Conservation (phyloP, 495 filamentous ascomycete genomes). For the Aspergillus heteromorphus region DNA sequence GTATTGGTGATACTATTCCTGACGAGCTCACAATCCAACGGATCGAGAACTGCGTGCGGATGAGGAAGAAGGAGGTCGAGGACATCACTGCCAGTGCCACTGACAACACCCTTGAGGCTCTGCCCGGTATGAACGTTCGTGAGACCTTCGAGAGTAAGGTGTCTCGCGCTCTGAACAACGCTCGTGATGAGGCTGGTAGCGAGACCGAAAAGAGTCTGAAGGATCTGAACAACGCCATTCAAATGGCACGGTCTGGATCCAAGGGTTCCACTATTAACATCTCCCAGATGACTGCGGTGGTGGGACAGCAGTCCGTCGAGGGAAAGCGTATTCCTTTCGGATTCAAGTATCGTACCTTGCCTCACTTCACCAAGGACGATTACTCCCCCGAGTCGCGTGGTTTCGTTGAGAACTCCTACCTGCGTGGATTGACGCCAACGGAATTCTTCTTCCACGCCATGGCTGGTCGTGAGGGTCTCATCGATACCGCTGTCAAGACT, state of each 20-base stretch:
- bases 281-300: slow-evolving; percentile 96
- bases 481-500: slow-evolving; percentile 99
- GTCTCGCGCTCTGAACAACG: slow-evolving; percentile 85
- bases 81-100: slow-evolving; percentile 70
- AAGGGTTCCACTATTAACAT: slow-evolving; percentile 99
- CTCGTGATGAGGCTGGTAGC: slow-evolving; percentile 94
- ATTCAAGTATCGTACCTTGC: slow-evolving; percentile 96
- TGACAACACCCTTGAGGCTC: slow-evolving; percentile 74
- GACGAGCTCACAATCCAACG: slow-evolving; percentile 74
- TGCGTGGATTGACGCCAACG: slow-evolving; percentile 88
- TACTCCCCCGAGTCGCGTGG: slow-evolving; percentile 95
- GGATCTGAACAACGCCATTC: slow-evolving; percentile 89
- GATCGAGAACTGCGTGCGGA: slow-evolving; percentile 71
- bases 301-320: slow-evolving; percentile 96
- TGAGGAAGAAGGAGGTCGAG: slow-evolving; percentile 74
- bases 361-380: slow-evolving; percentile 98
- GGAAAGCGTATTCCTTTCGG: slow-evolving; percentile 99
- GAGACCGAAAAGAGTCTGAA: slow-evolving; percentile 85
- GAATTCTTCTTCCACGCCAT: slow-evolving; percentile 99
- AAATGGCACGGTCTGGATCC: slow-evolving; percentile 92
- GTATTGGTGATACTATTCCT: slow-evolving; percentile 97
- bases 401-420: slow-evolving; percentile 98
- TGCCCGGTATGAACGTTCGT: slow-evolving; percentile 96
- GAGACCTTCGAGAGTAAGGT: slow-evolving; percentile 97
- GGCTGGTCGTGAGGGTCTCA: slow-evolving; percentile 99